Percentiles rank a stretch among this genome's conserved stretches.
These are phyloP conservation scores for Hymenotorrendiella dingleyae DNA, from an alignment of 2,329 filamentous ascomycete genomes.

Conservation along the genomic window DNA sequence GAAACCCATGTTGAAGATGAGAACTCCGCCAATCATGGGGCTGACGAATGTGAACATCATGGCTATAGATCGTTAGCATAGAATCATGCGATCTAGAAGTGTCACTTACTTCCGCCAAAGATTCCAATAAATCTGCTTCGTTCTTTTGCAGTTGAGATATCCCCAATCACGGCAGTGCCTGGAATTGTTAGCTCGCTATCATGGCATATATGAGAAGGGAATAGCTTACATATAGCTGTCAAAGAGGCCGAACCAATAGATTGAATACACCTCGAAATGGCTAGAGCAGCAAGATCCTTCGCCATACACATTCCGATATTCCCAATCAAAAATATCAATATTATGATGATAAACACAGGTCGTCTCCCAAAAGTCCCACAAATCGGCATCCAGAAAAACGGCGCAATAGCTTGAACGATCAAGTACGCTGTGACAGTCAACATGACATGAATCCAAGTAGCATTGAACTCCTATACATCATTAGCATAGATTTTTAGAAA, in stretches of 20 bases:
- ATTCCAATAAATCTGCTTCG: constrained; percentile 60
- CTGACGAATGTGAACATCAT: constrained; percentile 34
- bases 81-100: constrained; percentile 22
- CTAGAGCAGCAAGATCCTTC: constrained; percentile 37
- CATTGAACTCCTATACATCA: constrained; percentile 4
- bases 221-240: constrained; percentile 40
- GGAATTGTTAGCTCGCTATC: neutral
- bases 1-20: constrained; percentile 41
- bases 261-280: constrained; percentile 51
- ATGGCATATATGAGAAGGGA: neutral
- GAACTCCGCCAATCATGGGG: constrained; percentile 42
- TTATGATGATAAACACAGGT: constrained; percentile 44
- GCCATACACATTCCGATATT: constrained; percentile 40
- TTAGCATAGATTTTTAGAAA: neutral
- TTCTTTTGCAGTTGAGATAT: constrained; percentile 56
- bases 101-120: constrained; percentile 24
- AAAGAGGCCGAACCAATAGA: constrained; percentile 53
- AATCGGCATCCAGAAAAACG: constrained; percentile 39
- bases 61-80: constrained; percentile 19
- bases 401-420: constrained; percentile 51
- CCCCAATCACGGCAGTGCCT: constrained; percentile 53
- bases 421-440: constrained; percentile 19
- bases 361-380: constrained; percentile 48
- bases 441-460: constrained; percentile 6
- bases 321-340: constrained; percentile 39